Evolutionary conservation across 352 stramenopile species (phyloP).

Genomic region (Phytophthora hybrid): DNA sequence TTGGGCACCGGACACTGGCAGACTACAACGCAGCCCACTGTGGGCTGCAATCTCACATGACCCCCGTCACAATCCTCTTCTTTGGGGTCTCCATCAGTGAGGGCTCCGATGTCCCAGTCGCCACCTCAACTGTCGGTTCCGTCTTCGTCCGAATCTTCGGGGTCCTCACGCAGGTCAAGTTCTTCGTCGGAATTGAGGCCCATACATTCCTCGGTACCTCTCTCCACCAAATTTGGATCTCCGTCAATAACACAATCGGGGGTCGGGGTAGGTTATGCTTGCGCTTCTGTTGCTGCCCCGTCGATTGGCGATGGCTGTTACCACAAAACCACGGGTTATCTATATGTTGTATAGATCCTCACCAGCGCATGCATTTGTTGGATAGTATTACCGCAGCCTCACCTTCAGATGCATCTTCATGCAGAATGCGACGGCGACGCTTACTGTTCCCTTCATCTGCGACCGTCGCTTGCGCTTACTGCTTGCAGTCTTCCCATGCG

Average conservation of each 20-base stretch:
- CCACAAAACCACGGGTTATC: neutral
- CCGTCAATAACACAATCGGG: constrained; percentile 1
- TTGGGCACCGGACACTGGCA: too few species aligned
- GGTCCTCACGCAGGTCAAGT: neutral
- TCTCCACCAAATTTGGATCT: constrained; percentile 13
- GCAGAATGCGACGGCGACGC: neutral
- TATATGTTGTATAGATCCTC: neutral
- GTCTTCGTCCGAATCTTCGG: constrained; percentile 12
- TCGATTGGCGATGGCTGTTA: too few species aligned
- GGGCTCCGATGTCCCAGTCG: constrained; percentile 7
- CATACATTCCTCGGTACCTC: neutral
- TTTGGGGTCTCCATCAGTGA: constrained; percentile 5
- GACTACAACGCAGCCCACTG: too few species aligned
- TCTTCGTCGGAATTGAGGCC: constrained; percentile 18
- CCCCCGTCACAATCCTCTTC: too few species aligned
- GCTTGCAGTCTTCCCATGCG: too few species aligned
- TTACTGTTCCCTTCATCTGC: neutral
- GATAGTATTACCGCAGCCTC: neutral
- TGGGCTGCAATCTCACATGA: too few species aligned
- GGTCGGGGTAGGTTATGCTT: too few species aligned
- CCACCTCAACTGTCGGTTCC: neutral
- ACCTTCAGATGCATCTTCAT: too few species aligned
- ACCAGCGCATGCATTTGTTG: neutral
- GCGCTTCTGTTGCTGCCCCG: too few species aligned
- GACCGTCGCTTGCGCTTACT: neutral